Evolutionary conservation across 495 filamentous ascomycete species (phyloP).

Genomic region (Daldinia childiae): DNA sequence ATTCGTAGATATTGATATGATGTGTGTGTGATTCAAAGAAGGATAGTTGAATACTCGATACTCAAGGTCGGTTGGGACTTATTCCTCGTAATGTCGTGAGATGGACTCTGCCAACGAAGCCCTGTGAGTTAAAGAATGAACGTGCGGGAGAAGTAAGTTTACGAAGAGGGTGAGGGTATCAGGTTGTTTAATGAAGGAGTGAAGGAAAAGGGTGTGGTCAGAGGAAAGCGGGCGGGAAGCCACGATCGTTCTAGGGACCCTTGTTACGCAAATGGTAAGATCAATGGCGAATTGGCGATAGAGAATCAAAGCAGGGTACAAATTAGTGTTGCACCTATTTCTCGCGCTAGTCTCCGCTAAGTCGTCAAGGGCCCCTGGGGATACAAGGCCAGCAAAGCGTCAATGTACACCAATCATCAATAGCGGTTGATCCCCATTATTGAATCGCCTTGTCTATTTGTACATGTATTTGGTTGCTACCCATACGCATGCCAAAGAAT

Average conservation of each 20-base stretch:
- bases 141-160: conserved; percentile 19
- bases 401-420: conserved; percentile 33
- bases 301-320: conserved; percentile 32
- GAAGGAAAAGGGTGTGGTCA: conserved; percentile 36
- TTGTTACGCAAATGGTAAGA: conserved; percentile 36
- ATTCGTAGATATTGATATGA: conserved; percentile 18
- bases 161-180: conserved; percentile 29
- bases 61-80: conserved; percentile 45
- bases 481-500: conserved; percentile 12
- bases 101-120: conserved; percentile 69
- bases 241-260: conserved; percentile 38
- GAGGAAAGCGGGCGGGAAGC: conserved; percentile 29
- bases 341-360: conserved; percentile 32
- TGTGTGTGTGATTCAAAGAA: conserved; percentile 46
- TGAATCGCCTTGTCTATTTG: background rate
- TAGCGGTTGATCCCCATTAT: conserved; percentile 25
- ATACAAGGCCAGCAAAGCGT: conserved; percentile 27
- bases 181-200: conserved; percentile 42
- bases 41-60: conserved; percentile 57
- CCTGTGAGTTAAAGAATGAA: conserved; percentile 47
- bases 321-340: conserved; percentile 35
- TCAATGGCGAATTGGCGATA: conserved; percentile 34
- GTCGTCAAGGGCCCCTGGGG: conserved; percentile 16
- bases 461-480: conserved; percentile 9
- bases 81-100: conserved; percentile 45